Conservation (phyloP, 2,329 filamentous ascomycete genomes). For the Penicillium griseofulvum region DNA sequence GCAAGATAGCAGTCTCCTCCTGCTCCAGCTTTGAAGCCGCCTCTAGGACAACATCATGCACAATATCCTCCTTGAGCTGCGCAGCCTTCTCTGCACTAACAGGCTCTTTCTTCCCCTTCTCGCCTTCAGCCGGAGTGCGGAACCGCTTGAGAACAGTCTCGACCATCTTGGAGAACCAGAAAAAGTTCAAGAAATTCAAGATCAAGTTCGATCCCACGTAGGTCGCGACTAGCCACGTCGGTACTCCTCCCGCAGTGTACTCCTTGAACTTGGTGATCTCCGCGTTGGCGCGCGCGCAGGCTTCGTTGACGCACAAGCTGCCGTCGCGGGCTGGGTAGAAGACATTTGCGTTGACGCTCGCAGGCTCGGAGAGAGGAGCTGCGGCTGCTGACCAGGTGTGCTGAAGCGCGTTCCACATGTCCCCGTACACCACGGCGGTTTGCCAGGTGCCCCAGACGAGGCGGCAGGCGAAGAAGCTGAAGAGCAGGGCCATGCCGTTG, state of each 20-base stretch:
- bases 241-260: slow-evolving; percentile 43
- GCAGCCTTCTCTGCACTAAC: slow-evolving; percentile 9
- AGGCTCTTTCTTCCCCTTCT: slow-evolving; percentile 20
- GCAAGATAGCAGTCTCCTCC: slow-evolving; percentile 30
- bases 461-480: slow-evolving; percentile 60
- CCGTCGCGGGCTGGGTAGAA: slow-evolving; percentile 35
- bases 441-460: slow-evolving; percentile 63
- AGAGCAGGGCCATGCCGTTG: slow-evolving; percentile 60
- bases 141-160: slow-evolving; percentile 63
- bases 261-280: slow-evolving; percentile 52
- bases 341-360: slow-evolving; percentile 34
- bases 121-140: slow-evolving; percentile 34
- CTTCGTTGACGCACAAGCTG: slow-evolving; percentile 37
- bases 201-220: slow-evolving; percentile 59
- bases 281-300: slow-evolving; percentile 41
- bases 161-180: slow-evolving; percentile 68
- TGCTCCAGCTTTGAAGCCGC: slow-evolving; percentile 30
- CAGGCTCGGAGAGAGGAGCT: slow-evolving; percentile 26
- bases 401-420: slow-evolving; percentile 56
- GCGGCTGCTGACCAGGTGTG: slow-evolving; percentile 37
- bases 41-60: slow-evolving; percentile 37
- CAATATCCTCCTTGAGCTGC: slow-evolving; percentile 23
- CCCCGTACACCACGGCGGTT: slow-evolving; percentile 57
- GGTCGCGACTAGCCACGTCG: slow-evolving; percentile 57
- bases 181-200: slow-evolving; percentile 63